phyloP scores from a whole-genome alignment of 139 green algal genomes.

The Microglena sp. region DNA sequence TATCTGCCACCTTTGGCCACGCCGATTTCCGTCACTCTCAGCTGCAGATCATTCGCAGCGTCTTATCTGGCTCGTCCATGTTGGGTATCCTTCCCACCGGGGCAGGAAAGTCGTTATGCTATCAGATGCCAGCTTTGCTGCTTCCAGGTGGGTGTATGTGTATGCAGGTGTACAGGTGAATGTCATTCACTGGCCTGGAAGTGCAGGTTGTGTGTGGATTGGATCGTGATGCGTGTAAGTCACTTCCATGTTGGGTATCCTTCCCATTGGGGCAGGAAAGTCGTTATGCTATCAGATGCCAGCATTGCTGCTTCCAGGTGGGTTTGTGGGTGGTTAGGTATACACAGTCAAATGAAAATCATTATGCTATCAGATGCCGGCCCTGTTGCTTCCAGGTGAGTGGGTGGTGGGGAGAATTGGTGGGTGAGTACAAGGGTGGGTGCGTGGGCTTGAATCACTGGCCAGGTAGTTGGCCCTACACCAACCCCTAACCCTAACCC shows the following conservation, averaged over 20 bases:
- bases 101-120: slow-evolving; percentile 84
- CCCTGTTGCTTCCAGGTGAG: background rate
- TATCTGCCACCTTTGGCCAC: slow-evolving; percentile 47
- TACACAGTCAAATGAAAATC: background rate
- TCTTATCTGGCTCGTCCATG: slow-evolving; percentile 56
- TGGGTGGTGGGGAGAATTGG: too few relatives aligned
- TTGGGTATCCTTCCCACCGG: slow-evolving; percentile 86
- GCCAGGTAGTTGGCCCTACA: too few relatives aligned
- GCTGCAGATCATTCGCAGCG: slow-evolving; percentile 3
- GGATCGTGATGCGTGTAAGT: too few relatives aligned
- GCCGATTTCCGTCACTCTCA: slow-evolving; percentile 40
- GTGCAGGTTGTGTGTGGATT: too few relatives aligned
- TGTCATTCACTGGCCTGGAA: too few relatives aligned
- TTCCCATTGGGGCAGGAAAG: background rate
- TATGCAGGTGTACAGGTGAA: background rate
- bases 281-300: background rate
- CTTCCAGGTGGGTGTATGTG: slow-evolving; percentile 40
- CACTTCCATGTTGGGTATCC: too few relatives aligned
- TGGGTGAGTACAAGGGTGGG: too few relatives aligned
- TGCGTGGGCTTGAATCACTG: too few relatives aligned
- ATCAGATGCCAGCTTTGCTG: slow-evolving; percentile 80
- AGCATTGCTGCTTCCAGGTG: background rate
- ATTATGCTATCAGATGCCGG: background rate
- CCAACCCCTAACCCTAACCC: background rate
- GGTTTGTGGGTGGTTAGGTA: background rate